Base-by-base conservation (phyloP, 352 stramenopile genomes). In the Pythium guiyangense region DNA sequence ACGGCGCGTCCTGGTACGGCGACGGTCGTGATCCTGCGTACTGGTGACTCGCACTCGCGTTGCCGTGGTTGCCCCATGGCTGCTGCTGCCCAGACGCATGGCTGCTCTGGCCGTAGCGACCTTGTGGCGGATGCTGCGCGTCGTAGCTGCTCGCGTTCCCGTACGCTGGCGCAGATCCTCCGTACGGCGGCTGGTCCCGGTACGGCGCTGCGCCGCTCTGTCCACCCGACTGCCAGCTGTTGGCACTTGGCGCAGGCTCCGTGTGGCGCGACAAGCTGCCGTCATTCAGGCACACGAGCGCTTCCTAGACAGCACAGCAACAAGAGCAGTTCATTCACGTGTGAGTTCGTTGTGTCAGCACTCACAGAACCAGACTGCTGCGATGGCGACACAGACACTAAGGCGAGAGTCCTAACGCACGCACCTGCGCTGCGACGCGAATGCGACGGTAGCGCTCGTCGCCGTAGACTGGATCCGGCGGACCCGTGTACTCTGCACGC, bases 391-490 rank as follows among this genome's bases (percentile, higher is more conserved):
- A 22, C 8, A 42, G 35, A 46, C 4, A 42, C 34, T 60, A 18
- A 39, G 15, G 29, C 11, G 31, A 6, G 10, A 37, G 31, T 12
- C 14, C 15, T n/a, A 44, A 14, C 8, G 34, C 52, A 49, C 15
- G 17, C 47, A 90, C 79, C 71, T 93, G 82, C 17, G 77, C 72
- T 29, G 83, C 79, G 17, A 90, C 82, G 15, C 84, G 79, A 61
- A 94, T 90, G n/a, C 83, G 84, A 26, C 84, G 82, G 60, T 89
- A 90, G 56, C 87, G 86, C 58, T 94, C 84, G 45, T 94, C 83
- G 29, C 82, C 82, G 59, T 88, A 88, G 37, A 89, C 72, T 11
- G 84, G 80, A 63, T 94, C 84, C 20, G 74, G 73, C 9, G 77
- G 70, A 0, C 84, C 84, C n/a, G 79, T 82, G 64, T 77, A 89